Evolutionary conservation across 2,329 filamentous ascomycete species (phyloP).

Genomic region (Stylonectria norvegica): DNA sequence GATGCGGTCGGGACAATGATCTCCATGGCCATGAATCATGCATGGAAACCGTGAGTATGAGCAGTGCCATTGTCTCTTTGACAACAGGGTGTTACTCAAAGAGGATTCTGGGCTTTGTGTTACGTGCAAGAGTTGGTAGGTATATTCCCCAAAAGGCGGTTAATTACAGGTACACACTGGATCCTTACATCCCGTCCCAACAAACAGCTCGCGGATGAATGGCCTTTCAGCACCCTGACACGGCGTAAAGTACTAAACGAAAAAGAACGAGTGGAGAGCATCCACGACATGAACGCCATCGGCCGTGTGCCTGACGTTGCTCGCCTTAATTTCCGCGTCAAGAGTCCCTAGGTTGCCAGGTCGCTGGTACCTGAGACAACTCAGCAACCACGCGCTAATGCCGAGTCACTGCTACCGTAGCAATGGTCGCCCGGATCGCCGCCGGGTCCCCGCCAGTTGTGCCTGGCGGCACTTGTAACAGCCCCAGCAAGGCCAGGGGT

Average conservation of each 20-base stretch:
- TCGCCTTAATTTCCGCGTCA: slow-evolving; percentile 13
- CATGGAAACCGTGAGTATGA: too few relatives aligned
- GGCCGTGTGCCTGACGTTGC: slow-evolving; percentile 13
- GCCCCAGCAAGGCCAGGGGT: too few relatives aligned
- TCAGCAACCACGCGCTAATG: slow-evolving; percentile 1
- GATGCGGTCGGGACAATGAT: too few relatives aligned
- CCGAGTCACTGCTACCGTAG: slow-evolving; percentile 17
- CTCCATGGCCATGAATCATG: too few relatives aligned
- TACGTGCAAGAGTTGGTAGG: too few relatives aligned
- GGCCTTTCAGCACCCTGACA: background rate
- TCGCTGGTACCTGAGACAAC: slow-evolving; percentile 20
- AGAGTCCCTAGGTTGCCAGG: slow-evolving; percentile 11
- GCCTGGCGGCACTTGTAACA: slow-evolving; percentile 12
- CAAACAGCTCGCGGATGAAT: too few relatives aligned
- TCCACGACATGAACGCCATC: slow-evolving; percentile 4
- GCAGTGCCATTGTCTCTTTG: too few relatives aligned
- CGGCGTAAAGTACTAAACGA: slow-evolving; percentile 1
- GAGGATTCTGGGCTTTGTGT: too few relatives aligned
- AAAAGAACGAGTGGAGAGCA: slow-evolving; percentile 2
- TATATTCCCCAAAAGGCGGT: too few relatives aligned
- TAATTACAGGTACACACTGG: too few relatives aligned
- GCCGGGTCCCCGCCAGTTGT: slow-evolving; percentile 4
- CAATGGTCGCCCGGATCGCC: slow-evolving; percentile 13
- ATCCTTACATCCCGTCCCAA: too few relatives aligned
- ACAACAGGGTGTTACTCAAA: too few relatives aligned